Evolutionary conservation across 192 early-diverging fungal species (phyloP), one percentile per base, ranked within the genome.

Genomic region (Coemansia sp.): DNA sequence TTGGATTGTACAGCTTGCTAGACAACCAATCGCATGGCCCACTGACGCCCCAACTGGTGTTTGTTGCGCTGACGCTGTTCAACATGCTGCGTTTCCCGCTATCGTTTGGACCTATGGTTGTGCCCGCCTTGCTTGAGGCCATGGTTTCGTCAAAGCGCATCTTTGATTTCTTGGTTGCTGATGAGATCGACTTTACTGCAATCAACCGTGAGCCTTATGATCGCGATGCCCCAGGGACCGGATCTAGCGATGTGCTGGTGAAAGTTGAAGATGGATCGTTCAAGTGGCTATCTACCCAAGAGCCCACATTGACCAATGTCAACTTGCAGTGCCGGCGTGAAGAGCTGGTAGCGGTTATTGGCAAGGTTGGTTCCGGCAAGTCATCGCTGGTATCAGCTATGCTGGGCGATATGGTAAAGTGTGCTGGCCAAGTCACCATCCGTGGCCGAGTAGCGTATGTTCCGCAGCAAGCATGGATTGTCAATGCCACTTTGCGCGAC

Each of bases 381-480:
- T 83, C 83, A 23, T 81, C 80, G 16, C 53, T 89, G 15, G 56
- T 84, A 2, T 78, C 78, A 32, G 87, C 87, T 0, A 70, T 89
- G 10, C 52, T 87, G 15, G 85, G 86, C 40, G 80, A 84, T 12
- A 81, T 82, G 82, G 41, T 67, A 41, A 71, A 67, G 42, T 55
- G 52, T 23, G 23, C 51, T 3, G 82, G 82, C 18, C 46, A 23
- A 2, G 76, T 81, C 9, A 21, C 45, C 0, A 38, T 69, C 0
- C 49, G 58, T 10, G 81, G 81, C 38, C 58, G 34, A 34, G 42
- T 84, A 20, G 83, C 84, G 1, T 86, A 82, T 58, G 79, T 78
- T 12, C 71, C 85, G 7, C 85, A 87, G 69, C 77, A 80, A 44
- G 72, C 85, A 12, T 87, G 85, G 85, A 85, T 88, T 42, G 77